A percentile compares a stretch with the other conserved stretches of the same genome.
phyloP scores from a whole-genome alignment of 2,329 filamentous ascomycete genomes.

The Colletotrichum karsti region DNA sequence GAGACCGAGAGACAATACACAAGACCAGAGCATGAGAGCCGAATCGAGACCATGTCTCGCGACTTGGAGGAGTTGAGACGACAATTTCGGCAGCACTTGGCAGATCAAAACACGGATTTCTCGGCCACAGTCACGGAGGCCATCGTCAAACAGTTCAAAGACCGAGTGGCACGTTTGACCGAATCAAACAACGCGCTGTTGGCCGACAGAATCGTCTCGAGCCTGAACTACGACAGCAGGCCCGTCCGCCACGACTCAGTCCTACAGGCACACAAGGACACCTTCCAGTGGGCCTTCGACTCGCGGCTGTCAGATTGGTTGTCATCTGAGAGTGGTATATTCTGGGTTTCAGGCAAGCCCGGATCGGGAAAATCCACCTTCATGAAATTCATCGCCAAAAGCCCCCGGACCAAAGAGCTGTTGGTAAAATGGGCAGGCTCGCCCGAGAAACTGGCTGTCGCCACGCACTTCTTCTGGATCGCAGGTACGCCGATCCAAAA shows the following conservation, averaged over 20 bases:
- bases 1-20: not conserved
- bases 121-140: not conserved
- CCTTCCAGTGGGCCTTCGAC: not conserved
- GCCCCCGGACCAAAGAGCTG: not conserved
- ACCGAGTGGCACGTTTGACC: not conserved
- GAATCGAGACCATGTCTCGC: not conserved
- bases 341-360: not conserved
- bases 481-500: not conserved
- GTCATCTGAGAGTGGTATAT: not conserved
- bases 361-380: too few relatives aligned
- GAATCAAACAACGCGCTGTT: not conserved
- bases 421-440: fast-evolving
- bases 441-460: not conserved
- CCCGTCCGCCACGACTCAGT: not conserved
- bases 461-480: not conserved
- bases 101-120: not conserved
- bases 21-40: not conserved
- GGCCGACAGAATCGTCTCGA: not conserved
- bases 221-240: not conserved
- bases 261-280: not conserved
- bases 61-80: not conserved
- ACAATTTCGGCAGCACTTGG: not conserved
- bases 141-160: not conserved
- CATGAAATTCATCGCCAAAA: not conserved
- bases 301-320: not conserved